Conservation (phyloP, 495 filamentous ascomycete genomes). For the Hypoxylon rickii region DNA sequence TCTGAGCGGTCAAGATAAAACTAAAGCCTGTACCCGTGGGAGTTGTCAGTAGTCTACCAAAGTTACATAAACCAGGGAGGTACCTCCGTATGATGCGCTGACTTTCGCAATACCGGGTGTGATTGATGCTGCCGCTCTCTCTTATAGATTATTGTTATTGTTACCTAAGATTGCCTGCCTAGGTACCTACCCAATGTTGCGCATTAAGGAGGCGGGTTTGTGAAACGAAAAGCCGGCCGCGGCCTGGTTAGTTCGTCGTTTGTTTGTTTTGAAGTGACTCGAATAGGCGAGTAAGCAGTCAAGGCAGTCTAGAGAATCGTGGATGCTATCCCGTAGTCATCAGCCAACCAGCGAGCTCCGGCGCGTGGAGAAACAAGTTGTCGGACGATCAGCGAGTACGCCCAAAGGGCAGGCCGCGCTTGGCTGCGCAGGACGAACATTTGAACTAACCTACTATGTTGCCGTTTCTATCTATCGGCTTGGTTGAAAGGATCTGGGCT, state of each 20-base stretch:
- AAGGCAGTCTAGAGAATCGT: slow-evolving; percentile 23
- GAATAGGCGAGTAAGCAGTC: slow-evolving; percentile 31
- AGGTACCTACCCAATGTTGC: slow-evolving; percentile 5
- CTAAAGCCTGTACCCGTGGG: not conserved
- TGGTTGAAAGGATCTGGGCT: slow-evolving; percentile 39
- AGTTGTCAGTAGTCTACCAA: too few relatives aligned
- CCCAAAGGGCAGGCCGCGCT: slow-evolving; percentile 36
- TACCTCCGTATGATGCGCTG: not conserved
- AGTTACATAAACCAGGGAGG: not conserved
- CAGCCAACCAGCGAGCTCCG: slow-evolving; percentile 32
- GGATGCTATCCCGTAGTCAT: slow-evolving; percentile 28
- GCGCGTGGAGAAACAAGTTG: slow-evolving; percentile 43
- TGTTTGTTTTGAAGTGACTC: slow-evolving; percentile 40
- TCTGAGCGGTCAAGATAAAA: slow-evolving; percentile 41
- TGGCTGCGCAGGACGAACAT: slow-evolving; percentile 31
- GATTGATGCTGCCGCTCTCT: too few relatives aligned
- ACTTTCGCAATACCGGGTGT: not conserved
- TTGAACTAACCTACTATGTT: slow-evolving; percentile 9
- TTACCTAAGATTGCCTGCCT: not conserved
- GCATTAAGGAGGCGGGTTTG: slow-evolving; percentile 10
- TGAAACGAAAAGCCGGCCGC: slow-evolving; percentile 31
- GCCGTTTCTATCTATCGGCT: slow-evolving; percentile 28
- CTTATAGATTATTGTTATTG: slow-evolving; percentile 9
- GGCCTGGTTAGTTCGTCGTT: slow-evolving; percentile 22
- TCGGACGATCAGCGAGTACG: slow-evolving; percentile 39